phyloP scores from a whole-genome alignment of 768 basidiomycete species.

The Chiua virens region DNA sequence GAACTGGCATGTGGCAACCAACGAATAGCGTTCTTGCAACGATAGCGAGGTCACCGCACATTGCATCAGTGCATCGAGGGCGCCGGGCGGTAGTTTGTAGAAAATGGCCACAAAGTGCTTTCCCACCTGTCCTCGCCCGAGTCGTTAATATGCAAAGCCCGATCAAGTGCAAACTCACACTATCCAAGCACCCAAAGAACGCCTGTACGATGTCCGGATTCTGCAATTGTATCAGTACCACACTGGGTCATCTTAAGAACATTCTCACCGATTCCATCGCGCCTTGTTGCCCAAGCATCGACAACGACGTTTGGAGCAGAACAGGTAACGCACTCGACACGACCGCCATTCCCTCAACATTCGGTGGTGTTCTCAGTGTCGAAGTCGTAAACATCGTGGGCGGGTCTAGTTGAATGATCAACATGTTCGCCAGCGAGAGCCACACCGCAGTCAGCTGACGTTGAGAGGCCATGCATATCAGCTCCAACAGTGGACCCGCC shows the following conservation, averaged over 20 bases:
- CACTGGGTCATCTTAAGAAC: neutral
- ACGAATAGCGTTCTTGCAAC: slow-evolving; percentile 81
- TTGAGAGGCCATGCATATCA: slow-evolving; percentile 72
- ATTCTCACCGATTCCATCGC: slow-evolving; percentile 68
- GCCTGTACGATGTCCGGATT: slow-evolving; percentile 91
- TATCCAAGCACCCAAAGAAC: slow-evolving; percentile 82
- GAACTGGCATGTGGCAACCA: slow-evolving; percentile 81
- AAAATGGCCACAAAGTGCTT: slow-evolving; percentile 62
- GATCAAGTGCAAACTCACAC: slow-evolving; percentile 42
- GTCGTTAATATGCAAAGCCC: neutral
- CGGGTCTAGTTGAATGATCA: slow-evolving; percentile 81
- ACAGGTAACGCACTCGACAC: slow-evolving; percentile 56
- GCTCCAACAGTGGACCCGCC: slow-evolving; percentile 75
- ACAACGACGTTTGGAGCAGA: slow-evolving; percentile 58
- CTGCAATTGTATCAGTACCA: slow-evolving; percentile 38
- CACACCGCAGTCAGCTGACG: slow-evolving; percentile 78
- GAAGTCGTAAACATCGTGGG: slow-evolving; percentile 42
- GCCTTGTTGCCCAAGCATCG: slow-evolving; percentile 51
- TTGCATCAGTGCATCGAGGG: slow-evolving; percentile 67
- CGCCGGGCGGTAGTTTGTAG: slow-evolving; percentile 60
- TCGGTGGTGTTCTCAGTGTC: slow-evolving; percentile 52
- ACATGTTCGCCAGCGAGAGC: slow-evolving; percentile 79
- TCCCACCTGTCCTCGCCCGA: slow-evolving; percentile 36
- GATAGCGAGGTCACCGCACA: slow-evolving; percentile 66
- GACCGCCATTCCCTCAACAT: slow-evolving; percentile 53